phyloP scores from a whole-genome alignment of 495 filamentous ascomycete genomes.

The Ramalina intermedia region DNA sequence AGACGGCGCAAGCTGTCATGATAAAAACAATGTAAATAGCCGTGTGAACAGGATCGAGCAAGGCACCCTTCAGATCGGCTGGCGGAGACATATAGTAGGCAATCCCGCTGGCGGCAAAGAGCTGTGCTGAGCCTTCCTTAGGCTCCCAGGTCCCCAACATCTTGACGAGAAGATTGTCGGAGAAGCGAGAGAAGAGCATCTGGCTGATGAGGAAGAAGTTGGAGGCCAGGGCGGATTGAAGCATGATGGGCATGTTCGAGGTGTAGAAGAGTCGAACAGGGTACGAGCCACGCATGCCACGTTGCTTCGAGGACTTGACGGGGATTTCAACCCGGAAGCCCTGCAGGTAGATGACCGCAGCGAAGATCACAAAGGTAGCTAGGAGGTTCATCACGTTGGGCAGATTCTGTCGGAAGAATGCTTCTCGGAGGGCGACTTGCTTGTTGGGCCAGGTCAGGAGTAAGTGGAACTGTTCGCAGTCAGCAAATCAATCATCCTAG shows the following conservation, averaged over 20 bases:
- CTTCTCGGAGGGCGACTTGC: slow-evolving; percentile 89
- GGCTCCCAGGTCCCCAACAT: slow-evolving; percentile 98
- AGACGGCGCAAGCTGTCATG: slow-evolving; percentile 91
- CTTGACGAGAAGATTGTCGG: slow-evolving; percentile 92
- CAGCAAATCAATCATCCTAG: too few species aligned
- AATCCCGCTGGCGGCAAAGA: slow-evolving; percentile 79
- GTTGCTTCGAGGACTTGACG: slow-evolving; percentile 97
- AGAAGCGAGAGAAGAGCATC: slow-evolving; percentile 98
- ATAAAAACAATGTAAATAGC: slow-evolving; percentile 93
- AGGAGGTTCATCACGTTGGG: slow-evolving; percentile 99
- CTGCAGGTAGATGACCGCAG: slow-evolving; percentile 97
- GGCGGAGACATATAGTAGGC: slow-evolving; percentile 99
- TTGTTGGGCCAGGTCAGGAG: slow-evolving; percentile 98
- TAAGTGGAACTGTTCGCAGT: slow-evolving; percentile 53
- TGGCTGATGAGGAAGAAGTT: slow-evolving; percentile 98
- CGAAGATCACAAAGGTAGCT: slow-evolving; percentile 85
- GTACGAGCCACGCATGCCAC: slow-evolving; percentile 82
- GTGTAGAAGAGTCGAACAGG: slow-evolving; percentile 55
- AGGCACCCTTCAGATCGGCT: slow-evolving; percentile 89
- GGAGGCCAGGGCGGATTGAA: slow-evolving; percentile 93
- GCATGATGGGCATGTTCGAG: slow-evolving; percentile 91
- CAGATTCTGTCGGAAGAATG: slow-evolving; percentile 98
- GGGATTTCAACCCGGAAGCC: slow-evolving; percentile 99
- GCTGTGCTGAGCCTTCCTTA: slow-evolving; percentile 87
- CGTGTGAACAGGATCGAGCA: slow-evolving; percentile 93